Percentiles rank a stretch among this genome's conserved stretches.
Evolutionary conservation across 2,329 filamentous ascomycete species (phyloP).

Genomic region (Aspergillus sp.): DNA sequence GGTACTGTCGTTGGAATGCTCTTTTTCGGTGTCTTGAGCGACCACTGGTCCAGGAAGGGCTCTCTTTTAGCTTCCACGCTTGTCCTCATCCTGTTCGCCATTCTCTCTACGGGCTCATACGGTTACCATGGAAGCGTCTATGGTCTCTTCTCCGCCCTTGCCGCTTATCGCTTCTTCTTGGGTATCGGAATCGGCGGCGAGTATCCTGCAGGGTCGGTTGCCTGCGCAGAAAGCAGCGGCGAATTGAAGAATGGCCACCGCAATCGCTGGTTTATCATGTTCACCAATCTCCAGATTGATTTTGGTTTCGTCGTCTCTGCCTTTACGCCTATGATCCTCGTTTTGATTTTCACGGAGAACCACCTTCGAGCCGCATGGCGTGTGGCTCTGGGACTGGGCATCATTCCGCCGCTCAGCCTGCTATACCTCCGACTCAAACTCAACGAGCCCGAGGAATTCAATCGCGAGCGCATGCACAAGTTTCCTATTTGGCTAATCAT

Average conservation of each 20-base stretch:
- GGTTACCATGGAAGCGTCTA: conserved; percentile 65
- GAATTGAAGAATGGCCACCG: conserved; percentile 77
- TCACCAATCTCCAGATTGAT: conserved; percentile 87
- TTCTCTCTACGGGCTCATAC: conserved; percentile 75
- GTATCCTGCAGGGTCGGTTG: conserved; percentile 67
- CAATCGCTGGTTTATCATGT: conserved; percentile 90
- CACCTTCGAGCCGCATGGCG: conserved; percentile 79
- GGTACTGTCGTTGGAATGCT: conserved; percentile 83
- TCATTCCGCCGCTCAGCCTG: conserved; percentile 72
- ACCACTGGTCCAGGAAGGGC: conserved; percentile 82
- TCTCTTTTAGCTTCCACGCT: conserved; percentile 77
- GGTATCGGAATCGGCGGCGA: conserved; percentile 73
- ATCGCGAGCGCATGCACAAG: conserved; percentile 67
- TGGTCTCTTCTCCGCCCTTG: conserved; percentile 75
- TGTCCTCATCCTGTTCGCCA: conserved; percentile 82
- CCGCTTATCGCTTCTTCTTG: conserved; percentile 81
- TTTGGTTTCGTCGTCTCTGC: conserved; percentile 79
- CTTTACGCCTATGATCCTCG: conserved; percentile 70
- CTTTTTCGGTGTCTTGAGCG: conserved; percentile 75
- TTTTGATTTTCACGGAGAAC: conserved; percentile 58
- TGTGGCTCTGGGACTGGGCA: conserved; percentile 73
- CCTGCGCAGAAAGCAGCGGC: conserved; percentile 78
- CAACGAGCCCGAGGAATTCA: conserved; percentile 76
- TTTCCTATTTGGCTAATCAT: conserved; percentile 54
- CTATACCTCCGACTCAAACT: conserved; percentile 71